A percentile compares a stretch with the other conserved stretches of the same genome.
These are phyloP conservation scores for Sporothrix phasma DNA, from an alignment of 2,329 filamentous ascomycete genomes.

Conservation along the genomic window DNA sequence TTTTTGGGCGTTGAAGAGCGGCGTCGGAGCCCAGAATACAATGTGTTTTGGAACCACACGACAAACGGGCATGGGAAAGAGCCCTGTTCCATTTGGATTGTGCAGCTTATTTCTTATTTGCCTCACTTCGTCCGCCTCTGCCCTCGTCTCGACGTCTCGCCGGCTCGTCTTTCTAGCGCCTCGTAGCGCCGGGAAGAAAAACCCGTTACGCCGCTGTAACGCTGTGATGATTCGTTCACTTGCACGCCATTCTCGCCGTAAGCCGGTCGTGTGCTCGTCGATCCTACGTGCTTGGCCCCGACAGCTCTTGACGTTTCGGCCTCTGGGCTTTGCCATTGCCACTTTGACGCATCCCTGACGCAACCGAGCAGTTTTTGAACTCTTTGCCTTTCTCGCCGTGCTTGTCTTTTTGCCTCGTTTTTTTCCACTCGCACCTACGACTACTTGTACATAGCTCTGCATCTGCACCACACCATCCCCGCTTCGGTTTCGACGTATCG, in stretches of 20 bases:
- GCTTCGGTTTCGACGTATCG: background rate
- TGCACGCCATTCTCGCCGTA: background rate
- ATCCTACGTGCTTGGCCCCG: too few relatives aligned
- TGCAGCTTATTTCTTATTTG: too few relatives aligned
- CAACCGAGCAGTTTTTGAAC: background rate
- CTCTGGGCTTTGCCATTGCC: too few relatives aligned
- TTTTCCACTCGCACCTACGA: too few relatives aligned
- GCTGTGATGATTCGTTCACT: background rate
- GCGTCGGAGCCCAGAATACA: too few relatives aligned
- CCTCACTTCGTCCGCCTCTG: background rate
- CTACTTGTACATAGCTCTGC: too few relatives aligned
- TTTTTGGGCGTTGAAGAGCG: background rate
- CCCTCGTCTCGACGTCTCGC: background rate
- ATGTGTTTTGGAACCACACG: background rate
- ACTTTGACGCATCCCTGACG: background rate
- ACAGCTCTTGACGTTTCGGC: background rate
- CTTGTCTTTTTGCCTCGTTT: background rate
- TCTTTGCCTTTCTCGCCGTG: background rate
- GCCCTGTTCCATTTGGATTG: background rate
- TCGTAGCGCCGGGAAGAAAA: background rate
- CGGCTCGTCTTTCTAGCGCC: background rate
- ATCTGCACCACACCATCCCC: background rate
- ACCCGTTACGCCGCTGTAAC: background rate
- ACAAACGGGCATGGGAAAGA: too few relatives aligned
- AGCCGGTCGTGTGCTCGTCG: background rate